A percentile compares a stretch with the other conserved stretches of the same genome.
Conservation (phyloP, 345 rosid genomes). For the Acer saccharum region DNA sequence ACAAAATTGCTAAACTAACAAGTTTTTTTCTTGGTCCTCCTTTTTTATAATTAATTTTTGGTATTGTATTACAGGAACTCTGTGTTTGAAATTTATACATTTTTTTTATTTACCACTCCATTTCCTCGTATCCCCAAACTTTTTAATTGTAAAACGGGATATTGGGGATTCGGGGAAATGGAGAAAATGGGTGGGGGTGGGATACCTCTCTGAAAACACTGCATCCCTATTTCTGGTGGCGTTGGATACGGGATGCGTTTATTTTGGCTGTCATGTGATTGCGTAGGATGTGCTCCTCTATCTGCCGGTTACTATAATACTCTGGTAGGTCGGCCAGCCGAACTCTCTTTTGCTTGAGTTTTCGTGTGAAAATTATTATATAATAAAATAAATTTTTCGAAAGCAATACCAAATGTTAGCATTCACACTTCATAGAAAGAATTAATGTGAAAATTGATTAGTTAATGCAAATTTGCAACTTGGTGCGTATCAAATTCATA, state of each 20-base stretch:
- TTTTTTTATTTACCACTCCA: too few species aligned
- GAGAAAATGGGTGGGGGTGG: too few species aligned
- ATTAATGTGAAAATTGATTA: not conserved
- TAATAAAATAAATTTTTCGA: too few species aligned
- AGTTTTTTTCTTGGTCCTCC: not conserved
- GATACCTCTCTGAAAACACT: too few species aligned
- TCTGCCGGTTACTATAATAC: slow-evolving; percentile 59
- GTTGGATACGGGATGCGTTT: slow-evolving; percentile 79
- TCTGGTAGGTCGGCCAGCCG: slow-evolving; percentile 43
- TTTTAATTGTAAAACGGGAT: too few species aligned
- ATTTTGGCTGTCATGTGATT: slow-evolving; percentile 89
- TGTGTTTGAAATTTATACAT: too few species aligned
- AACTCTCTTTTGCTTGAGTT: slow-evolving; percentile 9
- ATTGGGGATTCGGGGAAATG: too few species aligned
- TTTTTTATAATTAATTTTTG: not conserved
- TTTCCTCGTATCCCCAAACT: too few species aligned
- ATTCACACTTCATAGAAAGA: too few species aligned
- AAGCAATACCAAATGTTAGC: too few species aligned
- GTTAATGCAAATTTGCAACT: not conserved
- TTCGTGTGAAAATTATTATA: not conserved
- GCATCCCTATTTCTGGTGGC: slow-evolving; percentile 47
- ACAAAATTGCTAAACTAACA: not conserved
- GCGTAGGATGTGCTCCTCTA: slow-evolving; percentile 76
- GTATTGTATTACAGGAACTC: too few species aligned
- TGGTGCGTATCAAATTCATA: not conserved